Conservation (phyloP, 441 rosid species). For the Corymbia citriodora region DNA sequence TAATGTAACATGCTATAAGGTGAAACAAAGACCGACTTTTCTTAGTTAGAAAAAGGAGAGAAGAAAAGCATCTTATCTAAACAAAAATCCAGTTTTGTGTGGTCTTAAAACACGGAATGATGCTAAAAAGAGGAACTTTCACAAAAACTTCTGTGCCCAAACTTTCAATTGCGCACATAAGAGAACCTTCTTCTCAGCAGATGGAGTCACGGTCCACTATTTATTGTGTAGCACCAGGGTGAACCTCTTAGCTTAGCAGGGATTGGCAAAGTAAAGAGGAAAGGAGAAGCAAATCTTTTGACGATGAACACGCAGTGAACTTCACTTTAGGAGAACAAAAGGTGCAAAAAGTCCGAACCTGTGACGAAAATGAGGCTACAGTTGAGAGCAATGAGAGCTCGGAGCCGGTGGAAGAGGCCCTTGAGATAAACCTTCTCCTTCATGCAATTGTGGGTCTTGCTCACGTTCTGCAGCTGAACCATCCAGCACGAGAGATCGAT, state of each 20-base stretch:
- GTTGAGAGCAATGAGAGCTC: constrained; percentile 89
- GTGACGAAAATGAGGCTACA: constrained; percentile 71
- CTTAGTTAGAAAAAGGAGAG: not conserved
- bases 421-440: constrained; percentile 58
- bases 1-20: not conserved
- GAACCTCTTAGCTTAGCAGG: not conserved
- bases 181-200: not conserved
- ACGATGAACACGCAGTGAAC: not conserved
- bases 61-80: not conserved
- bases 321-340: not conserved
- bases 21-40: not conserved
- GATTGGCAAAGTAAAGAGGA: not conserved
- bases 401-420: constrained; percentile 75
- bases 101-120: not conserved
- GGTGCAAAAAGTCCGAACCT: constrained; percentile 22
- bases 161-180: not conserved
- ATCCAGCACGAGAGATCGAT: constrained; percentile 95
- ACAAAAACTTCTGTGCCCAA: not conserved
- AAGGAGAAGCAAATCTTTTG: not conserved
- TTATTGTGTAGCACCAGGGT: not conserved
- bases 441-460: constrained; percentile 44
- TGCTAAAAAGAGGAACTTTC: not conserved
- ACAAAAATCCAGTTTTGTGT: not conserved
- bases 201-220: not conserved
- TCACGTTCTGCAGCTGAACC: constrained; percentile 70